Base-by-base conservation (phyloP, 345 rosid genomes). In the Leavenworthia alabamica region DNA sequence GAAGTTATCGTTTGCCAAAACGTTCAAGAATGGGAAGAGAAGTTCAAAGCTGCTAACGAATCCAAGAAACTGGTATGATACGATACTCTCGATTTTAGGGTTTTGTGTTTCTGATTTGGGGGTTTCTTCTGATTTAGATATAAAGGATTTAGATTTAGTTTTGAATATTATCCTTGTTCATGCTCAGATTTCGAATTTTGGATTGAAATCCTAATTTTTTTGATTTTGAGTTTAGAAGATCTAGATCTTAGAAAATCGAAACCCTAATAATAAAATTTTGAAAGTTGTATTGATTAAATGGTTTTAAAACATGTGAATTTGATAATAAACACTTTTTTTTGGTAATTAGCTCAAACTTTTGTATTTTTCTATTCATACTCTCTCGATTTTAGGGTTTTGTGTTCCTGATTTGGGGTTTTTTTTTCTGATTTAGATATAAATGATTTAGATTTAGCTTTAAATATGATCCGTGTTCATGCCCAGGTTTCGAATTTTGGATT, bases 1-100 rank as follows among this genome's bases (percentile, higher is more conserved):
- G 84, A 81, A 64, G 84, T 85, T 14, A 78, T 85, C 62, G 35
- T 78, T 65, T 76, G 80, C 78, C 78, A 78, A 74, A 74, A 42
- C 46, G 17, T 71, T 6, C 74, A 74, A 11, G 64, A 66, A 13
- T 85, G 80, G 81, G 64, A 39, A 41, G 78, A 71, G 71, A 80
- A 78, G 58, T 39, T 83, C 68, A 64, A 68, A 35, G 80, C 59
- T 49, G 78, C 79, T 15, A 56, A 42, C 2, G 80, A 78, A 9
- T 60, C 84, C 52, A 79, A 78, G 73, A 78, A 81, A 40, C 64
- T 82, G 79, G 91, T 85, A 49, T 12, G 3, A 5, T 32, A 49
- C 20, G 3, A 5, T 32, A 29, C 4, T 36, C 62, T 53, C 28
- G 37, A 12, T 10, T 17, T 55, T 46, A 43, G 35, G 52, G 36